A percentile compares a stretch with the other conserved stretches of the same genome.
Evolutionary conservation across 345 rosid species (phyloP).

Genomic region (Mallotus nudiflorus): DNA sequence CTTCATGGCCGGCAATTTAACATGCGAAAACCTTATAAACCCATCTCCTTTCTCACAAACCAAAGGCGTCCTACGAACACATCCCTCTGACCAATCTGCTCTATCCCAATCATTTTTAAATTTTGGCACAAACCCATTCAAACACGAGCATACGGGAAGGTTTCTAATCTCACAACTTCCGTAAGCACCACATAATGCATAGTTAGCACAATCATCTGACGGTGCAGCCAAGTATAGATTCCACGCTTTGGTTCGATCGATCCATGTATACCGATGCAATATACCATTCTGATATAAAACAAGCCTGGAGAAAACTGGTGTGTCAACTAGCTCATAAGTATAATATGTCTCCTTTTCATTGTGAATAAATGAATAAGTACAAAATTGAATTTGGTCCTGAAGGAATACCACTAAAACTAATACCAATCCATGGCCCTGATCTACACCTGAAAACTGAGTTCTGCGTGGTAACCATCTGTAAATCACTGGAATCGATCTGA

Average conservation of each 20-base stretch:
- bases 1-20: constrained; percentile 21
- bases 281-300: neutral
- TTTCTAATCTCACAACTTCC: neutral
- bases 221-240: neutral
- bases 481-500: neutral
- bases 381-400: neutral
- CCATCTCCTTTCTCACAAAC: constrained; percentile 10
- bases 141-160: constrained; percentile 17
- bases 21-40: neutral
- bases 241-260: constrained; percentile 3
- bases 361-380: neutral
- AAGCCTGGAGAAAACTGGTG: neutral
- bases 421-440: constrained; percentile 26
- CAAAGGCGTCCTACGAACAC: constrained; percentile 12
- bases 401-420: constrained; percentile 1
- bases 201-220: constrained; percentile 16
- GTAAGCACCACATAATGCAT: constrained; percentile 21
- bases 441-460: neutral
- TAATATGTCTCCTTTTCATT: constrained; percentile 4
- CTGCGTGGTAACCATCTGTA: neutral
- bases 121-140: constrained; percentile 17
- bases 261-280: neutral
- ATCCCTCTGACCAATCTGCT: constrained; percentile 21
- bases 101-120: constrained; percentile 1
- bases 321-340: neutral